Evolutionary conservation across 176 grass and related monocot genomes (phyloP).

Genomic region (Cenchrus americanus): DNA sequence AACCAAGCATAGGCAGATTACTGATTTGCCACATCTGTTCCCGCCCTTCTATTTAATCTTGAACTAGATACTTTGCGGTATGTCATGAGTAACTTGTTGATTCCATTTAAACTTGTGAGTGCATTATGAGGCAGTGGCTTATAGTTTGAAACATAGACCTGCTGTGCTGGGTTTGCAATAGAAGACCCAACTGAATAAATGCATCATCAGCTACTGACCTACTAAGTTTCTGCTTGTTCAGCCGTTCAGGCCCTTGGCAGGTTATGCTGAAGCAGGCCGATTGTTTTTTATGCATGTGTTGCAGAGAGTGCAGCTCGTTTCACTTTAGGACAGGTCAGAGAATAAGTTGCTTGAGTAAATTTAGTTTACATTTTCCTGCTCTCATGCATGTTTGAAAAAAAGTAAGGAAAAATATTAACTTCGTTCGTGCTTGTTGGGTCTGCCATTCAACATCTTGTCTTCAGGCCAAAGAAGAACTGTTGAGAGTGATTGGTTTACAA

Average conservation of each 20-base stretch:
- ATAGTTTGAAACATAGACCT: background rate
- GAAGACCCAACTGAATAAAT: background rate
- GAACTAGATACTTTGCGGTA: conserved; percentile 95
- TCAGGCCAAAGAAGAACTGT: conserved; percentile 90
- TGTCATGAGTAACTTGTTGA: conserved; percentile 7
- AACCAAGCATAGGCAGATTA: too few species aligned
- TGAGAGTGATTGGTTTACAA: conserved; percentile 92
- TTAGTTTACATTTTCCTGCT: background rate
- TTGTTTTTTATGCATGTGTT: conserved; percentile 92
- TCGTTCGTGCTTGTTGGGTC: background rate
- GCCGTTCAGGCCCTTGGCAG: conserved; percentile 96
- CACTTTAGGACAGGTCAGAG: conserved; percentile 87
- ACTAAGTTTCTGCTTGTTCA: conserved; percentile 38
- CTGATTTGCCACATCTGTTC: conserved; percentile 74
- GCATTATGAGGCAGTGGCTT: conserved; percentile 11
- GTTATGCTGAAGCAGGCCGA: conserved; percentile 93
- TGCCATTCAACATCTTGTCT: background rate
- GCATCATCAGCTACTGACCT: background rate
- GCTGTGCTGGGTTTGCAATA: background rate
- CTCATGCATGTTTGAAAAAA: background rate
- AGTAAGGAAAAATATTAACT: background rate
- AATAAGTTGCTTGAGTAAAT: conserved; percentile 5
- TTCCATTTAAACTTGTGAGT: background rate
- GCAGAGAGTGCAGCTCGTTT: conserved; percentile 87
- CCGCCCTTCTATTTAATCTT: conserved; percentile 91